Conservation (phyloP, 2,329 filamentous ascomycete species). For the Cercospora janseana region DNA sequence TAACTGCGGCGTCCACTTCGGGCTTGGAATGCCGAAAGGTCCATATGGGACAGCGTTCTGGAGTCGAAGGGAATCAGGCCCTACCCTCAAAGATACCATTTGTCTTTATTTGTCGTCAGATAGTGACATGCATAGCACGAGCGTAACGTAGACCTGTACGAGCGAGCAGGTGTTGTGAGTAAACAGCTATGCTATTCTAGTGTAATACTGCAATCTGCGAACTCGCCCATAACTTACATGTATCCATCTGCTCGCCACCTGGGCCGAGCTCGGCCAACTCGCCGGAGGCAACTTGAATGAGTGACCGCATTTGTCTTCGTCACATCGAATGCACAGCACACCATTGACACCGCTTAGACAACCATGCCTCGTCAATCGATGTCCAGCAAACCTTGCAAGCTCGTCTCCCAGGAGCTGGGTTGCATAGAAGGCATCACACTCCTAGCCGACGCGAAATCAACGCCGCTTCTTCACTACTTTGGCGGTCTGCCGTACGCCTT, state of each 20-base stretch:
- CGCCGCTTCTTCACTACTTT: constrained; percentile 50
- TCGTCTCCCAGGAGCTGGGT: constrained; percentile 38
- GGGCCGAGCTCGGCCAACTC: neutral
- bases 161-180: too few relatives aligned
- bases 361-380: too few relatives aligned
- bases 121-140: constrained; percentile 3
- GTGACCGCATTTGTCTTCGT: neutral
- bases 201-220: too few relatives aligned
- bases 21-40: neutral
- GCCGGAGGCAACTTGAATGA: neutral
- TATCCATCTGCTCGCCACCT: too few relatives aligned
- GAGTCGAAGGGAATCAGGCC: constrained; percentile 2
- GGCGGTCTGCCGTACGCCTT: constrained; percentile 57
- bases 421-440: constrained; percentile 52
- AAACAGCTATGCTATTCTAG: too few relatives aligned
- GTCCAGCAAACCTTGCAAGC: neutral
- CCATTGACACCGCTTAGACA: too few relatives aligned
- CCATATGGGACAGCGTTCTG: neutral
- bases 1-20: constrained; percentile 1
- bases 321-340: too few relatives aligned
- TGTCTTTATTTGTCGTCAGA: constrained; percentile 8
- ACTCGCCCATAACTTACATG: too few relatives aligned
- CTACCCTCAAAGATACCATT: constrained; percentile 9
- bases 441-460: constrained; percentile 24
- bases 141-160: constrained; percentile 8